Percentiles rank a stretch among this genome's conserved stretches.
Evolutionary conservation across 495 filamentous ascomycete species (phyloP).

Genomic region (Polyplosphaeria fusca): DNA sequence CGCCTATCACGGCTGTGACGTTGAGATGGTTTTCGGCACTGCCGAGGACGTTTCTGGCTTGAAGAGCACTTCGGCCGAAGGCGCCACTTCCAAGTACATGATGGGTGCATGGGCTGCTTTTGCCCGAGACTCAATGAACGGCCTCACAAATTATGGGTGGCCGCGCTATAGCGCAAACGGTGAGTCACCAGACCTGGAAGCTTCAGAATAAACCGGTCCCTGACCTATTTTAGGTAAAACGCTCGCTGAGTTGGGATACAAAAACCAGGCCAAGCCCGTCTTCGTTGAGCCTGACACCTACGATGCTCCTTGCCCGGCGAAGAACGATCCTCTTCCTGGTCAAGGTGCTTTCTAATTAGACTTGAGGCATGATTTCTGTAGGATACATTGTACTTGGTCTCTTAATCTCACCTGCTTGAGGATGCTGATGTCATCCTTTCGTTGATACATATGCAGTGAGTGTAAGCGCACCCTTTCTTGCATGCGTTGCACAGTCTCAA

Average conservation of each 20-base stretch:
- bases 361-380: no score
- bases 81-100: slow-evolving; percentile 18
- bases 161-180: slow-evolving; percentile 6
- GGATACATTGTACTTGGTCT: no score
- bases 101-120: slow-evolving; percentile 28
- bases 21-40: slow-evolving; percentile 26
- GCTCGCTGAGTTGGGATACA: slow-evolving; percentile 14
- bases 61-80: slow-evolving; percentile 11
- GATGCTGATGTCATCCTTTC: no score
- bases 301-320: slow-evolving; percentile 18
- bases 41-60: slow-evolving; percentile 15
- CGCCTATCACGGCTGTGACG: slow-evolving; percentile 26
- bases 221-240: not conserved
- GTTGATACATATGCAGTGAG: no score
- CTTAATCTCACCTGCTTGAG: no score
- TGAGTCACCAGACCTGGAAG: not conserved
- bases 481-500: no score
- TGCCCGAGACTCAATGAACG: slow-evolving; percentile 11
- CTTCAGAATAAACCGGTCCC: not conserved
- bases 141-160: slow-evolving; percentile 23
- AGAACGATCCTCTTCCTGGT: slow-evolving; percentile 12
- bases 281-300: slow-evolving; percentile 21
- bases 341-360: slow-evolving; percentile 15
- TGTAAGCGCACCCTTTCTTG: no score
- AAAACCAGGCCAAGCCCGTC: slow-evolving; percentile 4